phyloP scores from a whole-genome alignment of 2,329 filamentous ascomycete genomes.

The Diaporthe sp. region DNA sequence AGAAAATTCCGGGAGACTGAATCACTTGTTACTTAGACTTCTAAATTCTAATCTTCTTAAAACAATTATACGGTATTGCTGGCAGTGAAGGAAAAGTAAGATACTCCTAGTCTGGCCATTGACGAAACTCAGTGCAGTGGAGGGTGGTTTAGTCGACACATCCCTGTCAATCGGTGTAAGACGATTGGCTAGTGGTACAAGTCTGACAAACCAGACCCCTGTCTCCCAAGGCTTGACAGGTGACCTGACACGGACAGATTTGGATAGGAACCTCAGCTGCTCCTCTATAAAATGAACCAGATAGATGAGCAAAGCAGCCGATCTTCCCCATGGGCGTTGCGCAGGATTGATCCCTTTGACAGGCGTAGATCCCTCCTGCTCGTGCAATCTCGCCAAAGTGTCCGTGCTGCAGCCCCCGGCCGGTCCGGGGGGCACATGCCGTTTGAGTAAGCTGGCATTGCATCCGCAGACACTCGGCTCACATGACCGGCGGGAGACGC shows the following conservation, averaged over 20 bases:
- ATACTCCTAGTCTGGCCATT: not conserved
- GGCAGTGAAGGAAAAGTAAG: not conserved
- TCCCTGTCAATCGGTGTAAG: conserved; percentile 37
- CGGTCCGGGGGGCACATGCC: not conserved
- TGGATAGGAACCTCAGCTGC: not conserved
- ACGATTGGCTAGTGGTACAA: conserved; percentile 30
- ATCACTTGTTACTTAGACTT: not conserved
- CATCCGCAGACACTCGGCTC: not conserved
- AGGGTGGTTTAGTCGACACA: not conserved
- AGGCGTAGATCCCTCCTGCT: conserved; percentile 14
- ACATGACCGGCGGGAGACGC: conserved; percentile 18
- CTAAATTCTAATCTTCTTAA: not conserved
- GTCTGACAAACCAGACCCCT: not conserved
- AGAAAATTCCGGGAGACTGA: not conserved
- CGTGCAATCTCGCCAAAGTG: conserved; percentile 35
- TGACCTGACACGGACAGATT: not conserved
- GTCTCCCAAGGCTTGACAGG: not conserved
- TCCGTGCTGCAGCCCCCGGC: conserved; percentile 6
- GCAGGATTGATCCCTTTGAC: not conserved
- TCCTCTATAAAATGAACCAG: not conserved
- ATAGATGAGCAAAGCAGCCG: not conserved
- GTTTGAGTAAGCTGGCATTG: not conserved
- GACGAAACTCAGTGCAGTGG: not conserved
- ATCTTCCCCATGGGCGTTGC: not conserved
- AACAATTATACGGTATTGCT: not conserved